Percentiles rank a stretch among this genome's conserved stretches.
These are phyloP conservation scores for Viola pubescens DNA, from an alignment of 441 rosid species.

Conservation along the genomic window DNA sequence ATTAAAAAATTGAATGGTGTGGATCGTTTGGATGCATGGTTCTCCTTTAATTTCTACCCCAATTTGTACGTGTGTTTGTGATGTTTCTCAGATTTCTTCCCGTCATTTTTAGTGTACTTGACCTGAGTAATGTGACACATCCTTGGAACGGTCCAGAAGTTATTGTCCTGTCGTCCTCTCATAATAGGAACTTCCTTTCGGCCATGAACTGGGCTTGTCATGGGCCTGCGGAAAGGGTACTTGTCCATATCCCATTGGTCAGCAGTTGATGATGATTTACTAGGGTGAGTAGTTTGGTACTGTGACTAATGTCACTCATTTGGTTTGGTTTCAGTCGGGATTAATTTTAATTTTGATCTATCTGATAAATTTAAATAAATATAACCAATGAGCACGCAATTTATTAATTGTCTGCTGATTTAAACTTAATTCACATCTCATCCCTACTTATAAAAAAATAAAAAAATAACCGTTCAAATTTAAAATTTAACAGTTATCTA, in stretches of 20 bases:
- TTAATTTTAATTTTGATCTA: no score
- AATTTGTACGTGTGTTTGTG: constrained; percentile 5
- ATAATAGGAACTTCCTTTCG: not conserved
- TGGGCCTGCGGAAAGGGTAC: not conserved
- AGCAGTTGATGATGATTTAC: not conserved
- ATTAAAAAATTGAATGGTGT: no score
- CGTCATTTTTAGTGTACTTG: constrained; percentile 24
- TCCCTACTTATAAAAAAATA: no score
- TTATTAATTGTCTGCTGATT: no score
- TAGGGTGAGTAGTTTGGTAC: no score
- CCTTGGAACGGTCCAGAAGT: constrained; percentile 17
- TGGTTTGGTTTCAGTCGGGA: no score
- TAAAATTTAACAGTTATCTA: no score
- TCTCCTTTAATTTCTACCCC: constrained; percentile 4
- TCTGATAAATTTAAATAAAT: no score
- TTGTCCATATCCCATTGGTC: not conserved
- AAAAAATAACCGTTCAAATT: no score
- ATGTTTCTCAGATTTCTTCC: not conserved
- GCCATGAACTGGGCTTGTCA: not conserved
- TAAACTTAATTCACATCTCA: no score
- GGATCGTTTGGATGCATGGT: constrained; percentile 9
- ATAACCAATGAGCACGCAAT: no score
- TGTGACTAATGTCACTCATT: no score
- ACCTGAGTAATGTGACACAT: constrained; percentile 21
- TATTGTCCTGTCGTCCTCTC: not conserved